These are phyloP conservation scores for Rusavskia elegans DNA, from an alignment of 495 filamentous ascomycete species.

Conservation along the genomic window DNA sequence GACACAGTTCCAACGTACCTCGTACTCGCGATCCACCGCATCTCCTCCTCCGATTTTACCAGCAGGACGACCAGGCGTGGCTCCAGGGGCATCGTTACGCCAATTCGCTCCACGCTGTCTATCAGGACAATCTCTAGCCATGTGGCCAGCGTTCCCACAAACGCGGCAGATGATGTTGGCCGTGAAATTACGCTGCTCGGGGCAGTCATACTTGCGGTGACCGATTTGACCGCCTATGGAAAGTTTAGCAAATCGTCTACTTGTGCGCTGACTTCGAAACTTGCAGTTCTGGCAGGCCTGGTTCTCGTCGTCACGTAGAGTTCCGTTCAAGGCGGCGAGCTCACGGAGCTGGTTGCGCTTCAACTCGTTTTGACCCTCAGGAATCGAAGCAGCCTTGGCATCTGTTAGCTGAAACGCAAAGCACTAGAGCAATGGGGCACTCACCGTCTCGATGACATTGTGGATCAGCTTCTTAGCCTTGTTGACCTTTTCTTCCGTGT, in stretches of 20 bases:
- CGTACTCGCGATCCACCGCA: conserved; percentile 85
- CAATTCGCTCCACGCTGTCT: conserved; percentile 77
- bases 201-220: conserved; percentile 97
- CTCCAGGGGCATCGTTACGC: conserved; percentile 54
- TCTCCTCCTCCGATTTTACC: conserved; percentile 62
- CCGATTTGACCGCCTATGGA: conserved; percentile 76
- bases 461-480: conserved; percentile 95
- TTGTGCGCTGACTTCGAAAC: conserved; percentile 10
- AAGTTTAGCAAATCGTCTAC: not conserved
- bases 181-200: conserved; percentile 93
- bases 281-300: conserved; percentile 98
- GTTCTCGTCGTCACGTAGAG: conserved; percentile 95
- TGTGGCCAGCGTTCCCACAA: conserved; percentile 88
- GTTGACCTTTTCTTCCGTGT: conserved; percentile 96
- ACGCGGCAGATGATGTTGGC: conserved; percentile 98
- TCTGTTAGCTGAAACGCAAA: not conserved
- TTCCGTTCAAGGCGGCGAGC: conserved; percentile 93
- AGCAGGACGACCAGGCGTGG: conserved; percentile 29
- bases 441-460: conserved; percentile 92
- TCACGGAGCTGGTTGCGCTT: conserved; percentile 97
- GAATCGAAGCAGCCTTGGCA: conserved; percentile 82
- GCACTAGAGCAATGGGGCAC: conserved; percentile 18
- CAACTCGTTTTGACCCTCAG: conserved; percentile 93
- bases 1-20: conserved; percentile 40
- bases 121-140: conserved; percentile 89